Evolutionary conservation across 805 yeast genomes (phyloP).

Genomic region (Ascoidea tarda): DNA sequence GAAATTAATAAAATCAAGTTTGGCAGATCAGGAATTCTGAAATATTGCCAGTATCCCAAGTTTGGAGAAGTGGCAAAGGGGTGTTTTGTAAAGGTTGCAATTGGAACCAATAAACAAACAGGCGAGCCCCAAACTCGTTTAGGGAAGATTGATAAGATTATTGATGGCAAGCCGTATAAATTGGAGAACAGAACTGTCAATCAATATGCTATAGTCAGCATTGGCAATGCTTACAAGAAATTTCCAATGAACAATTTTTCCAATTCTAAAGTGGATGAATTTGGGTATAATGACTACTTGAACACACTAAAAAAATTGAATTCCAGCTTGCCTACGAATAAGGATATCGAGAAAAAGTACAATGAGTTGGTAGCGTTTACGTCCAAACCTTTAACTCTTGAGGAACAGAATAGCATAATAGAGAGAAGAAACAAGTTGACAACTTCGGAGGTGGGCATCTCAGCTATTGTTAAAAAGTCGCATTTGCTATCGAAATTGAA

Average conservation of each 20-base stretch:
- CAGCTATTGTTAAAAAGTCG: conserved; percentile 65
- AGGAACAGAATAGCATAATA: conserved; percentile 69
- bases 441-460: conserved; percentile 44
- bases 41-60: conserved; percentile 70
- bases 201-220: conserved; percentile 59
- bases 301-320: conserved; percentile 11
- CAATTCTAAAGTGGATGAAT: conserved; percentile 55
- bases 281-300: conserved; percentile 37
- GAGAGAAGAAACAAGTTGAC: conserved; percentile 52
- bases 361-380: conserved; percentile 50
- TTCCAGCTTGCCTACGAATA: conserved; percentile 43
- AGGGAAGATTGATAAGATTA: conserved; percentile 64
- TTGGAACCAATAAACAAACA: conserved; percentile 54
- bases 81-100: conserved; percentile 70
- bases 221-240: conserved; percentile 58
- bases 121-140: conserved; percentile 62
- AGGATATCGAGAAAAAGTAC: conserved; percentile 50
- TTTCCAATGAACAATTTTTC: conserved; percentile 72
- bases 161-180: conserved; percentile 33
- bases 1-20: conserved; percentile 66
- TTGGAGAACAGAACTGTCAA: conserved; percentile 37
- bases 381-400: conserved; percentile 50
- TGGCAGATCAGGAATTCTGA: conserved; percentile 64
- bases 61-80: conserved; percentile 59
- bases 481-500: conserved; percentile 59